Evolutionary conservation across 495 filamentous ascomycete species (phyloP), one percentile per base, ranked within the genome.

Genomic region (Hyaloscypha variabilis): DNA sequence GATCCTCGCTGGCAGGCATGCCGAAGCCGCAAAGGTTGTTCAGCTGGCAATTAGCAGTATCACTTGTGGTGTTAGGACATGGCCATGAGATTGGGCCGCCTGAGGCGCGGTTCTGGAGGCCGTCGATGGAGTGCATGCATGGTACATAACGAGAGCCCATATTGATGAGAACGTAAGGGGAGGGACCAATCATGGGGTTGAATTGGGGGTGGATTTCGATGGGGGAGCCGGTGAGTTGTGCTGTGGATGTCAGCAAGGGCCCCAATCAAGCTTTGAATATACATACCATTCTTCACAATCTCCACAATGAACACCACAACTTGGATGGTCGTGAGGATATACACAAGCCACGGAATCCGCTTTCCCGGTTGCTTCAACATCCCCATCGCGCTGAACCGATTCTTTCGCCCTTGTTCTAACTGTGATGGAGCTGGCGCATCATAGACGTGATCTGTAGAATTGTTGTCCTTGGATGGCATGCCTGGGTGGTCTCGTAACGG

Each of bases 141-240:
- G 94, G 92, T 6, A 91, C 86, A 74, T 90, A 99, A 28, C 94
- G 87, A 36, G 94, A 92, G 64, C 95, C 95, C 93, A 98, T 96
- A 73, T 95, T 96, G 76, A 99, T 96, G 67, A 95, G 87, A 30
- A 98, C 84, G 68, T 91, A 91, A 4, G 90, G 83, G 2, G 93
- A 96, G 3, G 95, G 95, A 0, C 95, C 95, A 72, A 99, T 96
- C 92, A 99, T 96, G 52, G 91, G 91, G 75, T 99, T 99, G 79
- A 98, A 94, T 13, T 79, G 78, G 5, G 95, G 96, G 29, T 94
- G 81, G 28, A 87, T 96, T 76, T 90, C 85, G 71, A 99, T 97
- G 13, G 93, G 92, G 2, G 87, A 87, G 58, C 85, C 85, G 5
- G 90, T 93, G 0, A 90, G 77, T 49, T 81, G 74, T 11, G 76